phyloP scores from a whole-genome alignment of 1,284 basidiomycete genomes.

The Volvariella surrecta region DNA sequence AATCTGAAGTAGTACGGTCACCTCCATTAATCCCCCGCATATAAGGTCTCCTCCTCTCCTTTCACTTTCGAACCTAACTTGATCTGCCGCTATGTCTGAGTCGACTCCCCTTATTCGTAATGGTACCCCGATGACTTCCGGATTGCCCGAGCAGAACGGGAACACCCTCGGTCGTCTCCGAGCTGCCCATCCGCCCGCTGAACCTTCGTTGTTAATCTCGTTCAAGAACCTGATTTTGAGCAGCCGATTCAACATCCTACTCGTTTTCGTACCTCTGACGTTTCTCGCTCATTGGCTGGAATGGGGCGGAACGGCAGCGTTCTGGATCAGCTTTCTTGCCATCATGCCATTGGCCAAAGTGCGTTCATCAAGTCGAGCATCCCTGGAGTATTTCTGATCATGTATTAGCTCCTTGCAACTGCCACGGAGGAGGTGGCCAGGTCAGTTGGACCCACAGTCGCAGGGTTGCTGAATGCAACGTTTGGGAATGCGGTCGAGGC shows the following conservation, averaged over 20 bases:
- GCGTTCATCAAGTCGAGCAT: constrained; percentile 10
- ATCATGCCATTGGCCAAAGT: constrained; percentile 86
- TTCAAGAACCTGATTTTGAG: constrained; percentile 62
- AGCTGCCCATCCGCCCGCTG: constrained; percentile 19
- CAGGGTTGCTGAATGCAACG: constrained; percentile 81
- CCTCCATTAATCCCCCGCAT: too few species aligned
- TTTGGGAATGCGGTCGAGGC: constrained; percentile 80
- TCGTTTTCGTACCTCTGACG: constrained; percentile 71
- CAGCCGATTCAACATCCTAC: constrained; percentile 71
- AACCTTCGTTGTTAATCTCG: constrained; percentile 55
- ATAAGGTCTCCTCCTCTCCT: too few species aligned
- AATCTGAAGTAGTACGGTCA: too few species aligned
- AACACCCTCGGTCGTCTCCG: too few species aligned
- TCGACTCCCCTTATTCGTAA: too few species aligned
- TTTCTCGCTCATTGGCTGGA: constrained; percentile 50
- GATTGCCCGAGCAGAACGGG: too few species aligned
- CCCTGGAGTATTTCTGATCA: background rate
- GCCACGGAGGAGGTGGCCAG: constrained; percentile 82
- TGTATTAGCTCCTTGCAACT: constrained; percentile 64
- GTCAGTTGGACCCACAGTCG: constrained; percentile 74
- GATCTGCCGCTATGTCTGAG: too few species aligned
- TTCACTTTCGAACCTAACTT: too few species aligned
- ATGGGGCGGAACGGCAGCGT: constrained; percentile 82
- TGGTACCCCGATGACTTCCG: too few species aligned
- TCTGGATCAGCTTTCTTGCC: constrained; percentile 76